Base-by-base conservation (phyloP, 1,139 yeast species). In the Saccharomycopsis hybrid region DNA sequence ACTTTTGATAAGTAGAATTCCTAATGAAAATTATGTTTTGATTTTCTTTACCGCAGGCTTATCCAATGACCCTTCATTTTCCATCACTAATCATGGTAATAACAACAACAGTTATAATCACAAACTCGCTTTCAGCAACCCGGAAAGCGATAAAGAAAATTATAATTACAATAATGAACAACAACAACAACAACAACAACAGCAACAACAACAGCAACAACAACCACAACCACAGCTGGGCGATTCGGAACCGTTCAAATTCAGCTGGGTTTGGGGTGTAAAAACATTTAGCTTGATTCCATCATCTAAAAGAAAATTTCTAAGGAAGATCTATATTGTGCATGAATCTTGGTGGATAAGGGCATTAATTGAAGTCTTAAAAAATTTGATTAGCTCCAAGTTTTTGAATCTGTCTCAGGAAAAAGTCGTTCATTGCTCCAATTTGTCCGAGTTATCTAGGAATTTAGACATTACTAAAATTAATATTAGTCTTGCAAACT, bases 281-380 rank as follows among this genome's bases (percentile, higher is more conserved):
- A 83, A 80, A 60, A 81, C 90, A 55, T 78, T 87, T 59, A 78
- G 85, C 57, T 68, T 76, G 58, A 74, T 92, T 44, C 80, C 90
- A n/a, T 72, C 74, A 24, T 73, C 74, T 11, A 71, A 75, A 49
- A 75, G 77, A 53, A 76, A 77, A 53, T 71, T 77, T 50, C 67
- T 89, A 48, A 70, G 70, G 49, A 82, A 80, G 59, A 71, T 88
- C 2, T 85, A 84, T 57, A 76, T 90, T 40, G 96, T 92, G 3
- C 97, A 92, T 65, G 97, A 90, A 60, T 84, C 87, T 49, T 89
- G 96, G 92, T 78, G 92, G 68, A 78, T 88, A 18, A 79, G 89
- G 58, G 84, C 96, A 0, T 75, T 89, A 37, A 77, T 87, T 25
- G 92, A 87, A 53, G 77, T 88, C 48, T 68, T 87, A 54, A 72